phyloP scores from a whole-genome alignment of 495 filamentous ascomycete species.

The Podospora bellae-mahoneyi region DNA sequence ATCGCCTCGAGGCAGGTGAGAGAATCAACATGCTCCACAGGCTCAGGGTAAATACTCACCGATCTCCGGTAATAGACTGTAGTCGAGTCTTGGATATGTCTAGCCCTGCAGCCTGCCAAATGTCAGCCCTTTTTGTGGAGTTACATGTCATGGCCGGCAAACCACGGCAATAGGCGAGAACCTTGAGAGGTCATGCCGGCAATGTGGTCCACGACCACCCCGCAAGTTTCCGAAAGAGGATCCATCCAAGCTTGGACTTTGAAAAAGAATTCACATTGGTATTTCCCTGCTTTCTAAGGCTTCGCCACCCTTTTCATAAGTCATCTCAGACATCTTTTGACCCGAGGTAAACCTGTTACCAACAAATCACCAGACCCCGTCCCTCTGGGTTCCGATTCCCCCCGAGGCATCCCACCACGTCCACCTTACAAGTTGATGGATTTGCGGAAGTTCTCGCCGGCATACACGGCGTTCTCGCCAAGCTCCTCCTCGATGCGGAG shows the following conservation, averaged over 20 bases:
- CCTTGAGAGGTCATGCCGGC: neutral
- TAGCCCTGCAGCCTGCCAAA: neutral
- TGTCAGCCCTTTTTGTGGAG: neutral
- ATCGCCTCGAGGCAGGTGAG: too few species aligned
- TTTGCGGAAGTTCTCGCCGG: constrained; percentile 85
- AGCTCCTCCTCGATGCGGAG: constrained; percentile 99
- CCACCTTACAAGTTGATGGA: constrained; percentile 74
- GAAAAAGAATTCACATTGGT: constrained; percentile 16
- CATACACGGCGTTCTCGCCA: constrained; percentile 83
- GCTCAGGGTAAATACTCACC: neutral
- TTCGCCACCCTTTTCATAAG: constrained; percentile 30
- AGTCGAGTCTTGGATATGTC: neutral
- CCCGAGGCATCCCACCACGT: constrained; percentile 13
- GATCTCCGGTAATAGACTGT: neutral
- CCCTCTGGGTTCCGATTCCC: constrained; percentile 18
- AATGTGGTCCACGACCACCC: neutral
- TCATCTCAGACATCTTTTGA: constrained; percentile 24
- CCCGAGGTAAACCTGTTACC: constrained; percentile 24
- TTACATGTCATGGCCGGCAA: neutral
- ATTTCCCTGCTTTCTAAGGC: constrained; percentile 27
- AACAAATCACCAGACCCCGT: constrained; percentile 15
- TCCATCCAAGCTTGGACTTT: neutral
- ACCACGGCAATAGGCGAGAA: neutral
- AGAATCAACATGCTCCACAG: neutral
- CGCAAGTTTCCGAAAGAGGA: neutral